phyloP scores from a whole-genome alignment of 345 rosid species.

The Litchi chinensis region DNA sequence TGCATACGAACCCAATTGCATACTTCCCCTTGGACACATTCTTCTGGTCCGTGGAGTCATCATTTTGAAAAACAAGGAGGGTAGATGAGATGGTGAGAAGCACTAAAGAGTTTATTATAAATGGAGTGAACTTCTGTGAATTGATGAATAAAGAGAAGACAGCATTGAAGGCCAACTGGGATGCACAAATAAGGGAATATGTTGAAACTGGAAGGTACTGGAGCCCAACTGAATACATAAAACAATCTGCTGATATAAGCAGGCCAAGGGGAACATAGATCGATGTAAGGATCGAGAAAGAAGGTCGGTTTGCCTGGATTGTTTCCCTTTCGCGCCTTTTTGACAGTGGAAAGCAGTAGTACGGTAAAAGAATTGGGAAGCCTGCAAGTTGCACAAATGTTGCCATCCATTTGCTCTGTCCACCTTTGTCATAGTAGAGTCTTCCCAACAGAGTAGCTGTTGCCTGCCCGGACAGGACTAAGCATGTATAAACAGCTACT shows the following conservation, averaged over 20 bases:
- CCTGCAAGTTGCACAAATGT: slow-evolving; percentile 39
- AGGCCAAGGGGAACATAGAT: slow-evolving; percentile 47
- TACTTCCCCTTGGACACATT: slow-evolving; percentile 24
- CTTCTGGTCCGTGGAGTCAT: slow-evolving; percentile 12
- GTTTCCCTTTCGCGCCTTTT: slow-evolving; percentile 23
- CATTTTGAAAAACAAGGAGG: slow-evolving; percentile 36
- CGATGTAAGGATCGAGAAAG: slow-evolving; percentile 24
- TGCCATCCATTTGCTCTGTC: slow-evolving; percentile 48
- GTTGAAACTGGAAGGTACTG: slow-evolving; percentile 45
- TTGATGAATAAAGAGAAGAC: slow-evolving; percentile 53
- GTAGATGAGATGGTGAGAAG: slow-evolving; percentile 48
- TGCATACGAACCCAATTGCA: slow-evolving; percentile 42
- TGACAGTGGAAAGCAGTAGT: slow-evolving; percentile 24
- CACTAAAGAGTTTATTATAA: slow-evolving; percentile 34
- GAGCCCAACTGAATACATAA: slow-evolving; percentile 37
- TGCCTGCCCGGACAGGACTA: slow-evolving; percentile 39
- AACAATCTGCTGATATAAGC: slow-evolving; percentile 23
- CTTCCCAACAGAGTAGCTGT: slow-evolving; percentile 41
- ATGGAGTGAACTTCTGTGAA: slow-evolving; percentile 41
- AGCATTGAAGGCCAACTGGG: slow-evolving; percentile 48
- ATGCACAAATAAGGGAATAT: slow-evolving; percentile 36
- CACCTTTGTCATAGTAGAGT: slow-evolving; percentile 47
- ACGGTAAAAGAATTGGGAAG: slow-evolving; percentile 44
- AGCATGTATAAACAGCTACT: slow-evolving; percentile 24
- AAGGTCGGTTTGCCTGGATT: slow-evolving; percentile 11